These are phyloP conservation scores for Coix lacrymajobi DNA, from an alignment of 176 grass and related monocot species.

Conservation along the genomic window DNA sequence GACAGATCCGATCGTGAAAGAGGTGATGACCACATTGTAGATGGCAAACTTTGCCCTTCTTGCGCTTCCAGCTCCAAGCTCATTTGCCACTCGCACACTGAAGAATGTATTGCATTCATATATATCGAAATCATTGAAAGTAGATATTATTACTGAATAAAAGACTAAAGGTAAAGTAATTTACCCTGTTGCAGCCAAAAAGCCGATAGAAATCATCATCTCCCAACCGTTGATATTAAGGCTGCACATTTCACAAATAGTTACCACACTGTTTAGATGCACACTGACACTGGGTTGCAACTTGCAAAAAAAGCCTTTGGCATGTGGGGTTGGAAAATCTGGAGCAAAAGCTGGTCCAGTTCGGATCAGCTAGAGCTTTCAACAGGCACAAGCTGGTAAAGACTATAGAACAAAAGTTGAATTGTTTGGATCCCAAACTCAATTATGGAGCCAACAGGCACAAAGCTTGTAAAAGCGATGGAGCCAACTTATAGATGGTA, in stretches of 20 bases:
- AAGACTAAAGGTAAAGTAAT: not conserved
- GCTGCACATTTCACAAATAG: slow-evolving; percentile 32
- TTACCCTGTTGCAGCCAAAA: slow-evolving; percentile 66
- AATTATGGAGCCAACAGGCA: too few relatives aligned
- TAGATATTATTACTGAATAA: not conserved
- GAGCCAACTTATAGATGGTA: too few relatives aligned
- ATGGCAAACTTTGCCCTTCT: slow-evolving; percentile 60
- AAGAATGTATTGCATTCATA: slow-evolving; percentile 15
- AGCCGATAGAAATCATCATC: slow-evolving; percentile 87
- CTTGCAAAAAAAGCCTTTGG: not conserved
- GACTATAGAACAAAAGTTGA: not conserved
- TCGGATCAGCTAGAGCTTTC: not conserved
- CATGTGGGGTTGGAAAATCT: not conserved
- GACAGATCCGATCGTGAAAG: slow-evolving; percentile 41
- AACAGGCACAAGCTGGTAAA: not conserved
- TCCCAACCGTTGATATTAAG: slow-evolving; percentile 93
- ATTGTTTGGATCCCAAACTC: not conserved
- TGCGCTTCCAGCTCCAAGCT: slow-evolving; percentile 74
- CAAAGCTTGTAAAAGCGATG: too few relatives aligned
- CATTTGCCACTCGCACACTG: slow-evolving; percentile 88
- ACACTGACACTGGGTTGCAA: not conserved
- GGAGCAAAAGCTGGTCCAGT: not conserved
- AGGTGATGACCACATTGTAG: slow-evolving; percentile 47
- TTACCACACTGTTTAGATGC: not conserved
- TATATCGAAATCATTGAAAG: not conserved